Conservation (phyloP, 371 early-diverging fungal species). For the Mortierella sp. region DNA sequence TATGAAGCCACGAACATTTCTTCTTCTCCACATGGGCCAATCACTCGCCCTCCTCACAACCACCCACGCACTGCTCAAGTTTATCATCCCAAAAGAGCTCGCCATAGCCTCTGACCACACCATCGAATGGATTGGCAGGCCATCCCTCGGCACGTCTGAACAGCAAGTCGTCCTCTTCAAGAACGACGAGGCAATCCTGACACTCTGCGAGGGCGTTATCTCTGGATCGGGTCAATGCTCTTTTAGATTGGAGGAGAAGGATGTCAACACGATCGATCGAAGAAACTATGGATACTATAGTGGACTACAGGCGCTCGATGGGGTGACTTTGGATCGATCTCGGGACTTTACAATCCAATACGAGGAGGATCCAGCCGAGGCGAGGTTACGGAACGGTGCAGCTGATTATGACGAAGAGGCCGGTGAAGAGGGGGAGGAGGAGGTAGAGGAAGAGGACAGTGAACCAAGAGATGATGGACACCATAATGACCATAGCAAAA, state of each 20-base stretch:
- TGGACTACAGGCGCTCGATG: constrained; percentile 27
- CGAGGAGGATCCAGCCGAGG: neutral
- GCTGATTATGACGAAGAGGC: neutral
- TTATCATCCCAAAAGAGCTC: constrained; percentile 18
- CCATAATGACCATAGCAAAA: neutral
- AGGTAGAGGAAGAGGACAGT: neutral
- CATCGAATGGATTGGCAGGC: constrained; percentile 39
- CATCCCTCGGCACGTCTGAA: constrained; percentile 29
- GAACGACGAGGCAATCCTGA: constrained; percentile 15
- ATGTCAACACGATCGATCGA: constrained; percentile 11
- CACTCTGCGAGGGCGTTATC: constrained; percentile 32
- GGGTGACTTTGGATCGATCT: constrained; percentile 32
- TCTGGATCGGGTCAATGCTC: constrained; percentile 46
- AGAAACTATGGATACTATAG: constrained; percentile 26
- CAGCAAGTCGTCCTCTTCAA: constrained; percentile 39
- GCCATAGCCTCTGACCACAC: constrained; percentile 27
- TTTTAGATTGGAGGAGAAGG: constrained; percentile 20
- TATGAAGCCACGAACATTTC: neutral
- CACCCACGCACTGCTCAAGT: constrained; percentile 8
- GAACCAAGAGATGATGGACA: neutral
- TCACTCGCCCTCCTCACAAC: neutral
- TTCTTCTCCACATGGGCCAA: neutral
- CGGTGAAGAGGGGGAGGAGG: neutral
- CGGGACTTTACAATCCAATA: constrained; percentile 18
- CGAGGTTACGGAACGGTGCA: neutral